These are phyloP conservation scores for Suillus lakei DNA, from an alignment of 768 basidiomycete genomes.

Conservation along the genomic window DNA sequence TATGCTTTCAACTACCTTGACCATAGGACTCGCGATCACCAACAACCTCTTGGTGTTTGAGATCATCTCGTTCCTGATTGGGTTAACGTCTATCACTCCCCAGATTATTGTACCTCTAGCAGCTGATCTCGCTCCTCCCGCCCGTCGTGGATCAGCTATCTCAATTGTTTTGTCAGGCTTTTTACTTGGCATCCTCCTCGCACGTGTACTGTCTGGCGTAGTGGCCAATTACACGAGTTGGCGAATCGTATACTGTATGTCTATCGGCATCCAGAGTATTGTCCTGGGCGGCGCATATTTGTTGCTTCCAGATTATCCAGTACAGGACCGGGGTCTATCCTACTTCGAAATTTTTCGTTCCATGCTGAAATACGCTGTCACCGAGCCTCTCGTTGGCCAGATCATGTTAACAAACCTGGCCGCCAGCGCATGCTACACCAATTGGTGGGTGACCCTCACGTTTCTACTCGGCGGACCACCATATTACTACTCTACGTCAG, in stretches of 20 bases:
- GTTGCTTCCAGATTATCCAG: slow-evolving; percentile 46
- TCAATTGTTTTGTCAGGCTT: slow-evolving; percentile 38
- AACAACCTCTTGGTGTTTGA: slow-evolving; percentile 35
- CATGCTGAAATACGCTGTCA: slow-evolving; percentile 43
- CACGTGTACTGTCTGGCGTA: slow-evolving; percentile 41
- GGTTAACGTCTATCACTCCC: slow-evolving; percentile 45
- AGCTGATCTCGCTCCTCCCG: slow-evolving; percentile 46
- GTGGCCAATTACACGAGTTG: slow-evolving; percentile 46
- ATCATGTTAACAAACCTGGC: slow-evolving; percentile 27
- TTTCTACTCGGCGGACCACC: slow-evolving; percentile 48
- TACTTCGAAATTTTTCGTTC: slow-evolving; percentile 40
- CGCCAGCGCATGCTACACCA: slow-evolving; percentile 34
- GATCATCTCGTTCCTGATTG: slow-evolving; percentile 40
- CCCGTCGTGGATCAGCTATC: slow-evolving; percentile 24
- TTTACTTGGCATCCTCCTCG: slow-evolving; percentile 32
- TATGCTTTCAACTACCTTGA: slow-evolving; percentile 36
- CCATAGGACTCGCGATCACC: slow-evolving; percentile 44
- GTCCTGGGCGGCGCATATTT: slow-evolving; percentile 35
- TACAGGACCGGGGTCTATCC: slow-evolving; percentile 39
- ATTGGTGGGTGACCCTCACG: slow-evolving; percentile 47
- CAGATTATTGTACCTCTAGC: slow-evolving; percentile 47
- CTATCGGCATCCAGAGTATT: slow-evolving; percentile 38
- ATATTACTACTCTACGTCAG: slow-evolving; percentile 41
- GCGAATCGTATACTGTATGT: slow-evolving; percentile 46
- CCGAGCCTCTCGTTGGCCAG: slow-evolving; percentile 49